Evolutionary conservation across 495 filamentous ascomycete species (phyloP).

Genomic region (Podospora bellae-mahoneyi): DNA sequence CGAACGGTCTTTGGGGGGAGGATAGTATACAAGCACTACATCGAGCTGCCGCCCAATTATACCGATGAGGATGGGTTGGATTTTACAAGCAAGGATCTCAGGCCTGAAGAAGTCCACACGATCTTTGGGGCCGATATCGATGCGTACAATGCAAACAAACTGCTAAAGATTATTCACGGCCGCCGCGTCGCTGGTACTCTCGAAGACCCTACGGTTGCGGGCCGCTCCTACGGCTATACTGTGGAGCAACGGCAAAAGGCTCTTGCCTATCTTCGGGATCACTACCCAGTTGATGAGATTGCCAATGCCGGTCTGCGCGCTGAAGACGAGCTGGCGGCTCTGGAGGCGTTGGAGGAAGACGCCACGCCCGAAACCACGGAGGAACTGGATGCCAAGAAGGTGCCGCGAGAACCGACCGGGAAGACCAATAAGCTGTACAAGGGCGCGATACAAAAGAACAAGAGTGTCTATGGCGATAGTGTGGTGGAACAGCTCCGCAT

Average conservation of each 20-base stretch:
- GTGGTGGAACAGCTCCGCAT: slow-evolving; percentile 50
- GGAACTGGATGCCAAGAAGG: slow-evolving; percentile 37
- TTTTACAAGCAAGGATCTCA: slow-evolving; percentile 47
- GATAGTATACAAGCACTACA: slow-evolving; percentile 39
- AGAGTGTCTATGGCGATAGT: slow-evolving; percentile 45
- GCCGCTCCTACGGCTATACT: slow-evolving; percentile 34
- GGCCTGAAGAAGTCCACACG: slow-evolving; percentile 51
- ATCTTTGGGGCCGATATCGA: slow-evolving; percentile 60
- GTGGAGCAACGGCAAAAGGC: slow-evolving; percentile 43
- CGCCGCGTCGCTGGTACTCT: slow-evolving; percentile 73
- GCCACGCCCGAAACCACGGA: slow-evolving; percentile 27
- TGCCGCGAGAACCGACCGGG: slow-evolving; percentile 40
- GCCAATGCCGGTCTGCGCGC: slow-evolving; percentile 50
- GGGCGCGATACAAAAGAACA: slow-evolving; percentile 21
- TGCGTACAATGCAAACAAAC: slow-evolving; percentile 55
- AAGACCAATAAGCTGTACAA: slow-evolving; percentile 24
- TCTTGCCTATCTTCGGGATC: slow-evolving; percentile 64
- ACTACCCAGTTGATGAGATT: slow-evolving; percentile 73
- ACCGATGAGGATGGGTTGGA: slow-evolving; percentile 45
- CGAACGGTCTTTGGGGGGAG: slow-evolving; percentile 28
- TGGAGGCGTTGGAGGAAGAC: slow-evolving; percentile 48
- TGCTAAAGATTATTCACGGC: slow-evolving; percentile 67
- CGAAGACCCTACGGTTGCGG: slow-evolving; percentile 47
- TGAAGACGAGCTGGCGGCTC: slow-evolving; percentile 56
- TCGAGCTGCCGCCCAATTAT: slow-evolving; percentile 47